Evolutionary conservation across 31 red algal genomes (phyloP).

Genomic region (Odonthalia washingtoniensis): DNA sequence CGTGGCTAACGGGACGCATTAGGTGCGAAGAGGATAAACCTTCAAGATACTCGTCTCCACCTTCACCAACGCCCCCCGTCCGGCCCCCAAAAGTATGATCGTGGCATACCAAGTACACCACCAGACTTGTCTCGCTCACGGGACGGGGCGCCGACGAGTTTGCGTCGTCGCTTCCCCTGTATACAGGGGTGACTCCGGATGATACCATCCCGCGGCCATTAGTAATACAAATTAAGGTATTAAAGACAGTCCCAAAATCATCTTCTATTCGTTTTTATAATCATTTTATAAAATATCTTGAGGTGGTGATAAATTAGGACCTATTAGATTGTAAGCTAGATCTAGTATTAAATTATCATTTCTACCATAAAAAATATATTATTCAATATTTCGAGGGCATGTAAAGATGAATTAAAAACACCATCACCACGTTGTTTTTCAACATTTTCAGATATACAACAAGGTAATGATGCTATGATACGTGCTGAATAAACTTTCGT

Average conservation of each 20-base stretch:
- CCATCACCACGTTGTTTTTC: conserved; percentile 89
- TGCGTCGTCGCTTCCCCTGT: no score
- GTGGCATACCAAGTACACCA: no score
- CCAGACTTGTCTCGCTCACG: no score
- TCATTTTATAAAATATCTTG: conserved; percentile 79
- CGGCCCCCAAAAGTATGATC: no score
- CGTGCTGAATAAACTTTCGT: conserved; percentile 73
- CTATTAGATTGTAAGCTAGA: conserved; percentile 96
- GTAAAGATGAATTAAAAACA: conserved; percentile 85
- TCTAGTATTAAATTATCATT: conserved; percentile 65
- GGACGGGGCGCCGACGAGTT: no score
- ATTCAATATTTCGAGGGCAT: conserved; percentile 82
- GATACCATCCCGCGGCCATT: no score
- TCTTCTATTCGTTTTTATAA: conserved; percentile 71
- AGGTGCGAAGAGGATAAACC: no score
- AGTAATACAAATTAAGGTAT: conserved; percentile 82
- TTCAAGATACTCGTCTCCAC: no score
- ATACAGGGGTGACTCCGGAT: no score
- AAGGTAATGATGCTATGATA: conserved; percentile 93
- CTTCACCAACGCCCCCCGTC: no score
- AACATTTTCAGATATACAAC: conserved; percentile 86
- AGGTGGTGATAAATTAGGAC: conserved; percentile 72
- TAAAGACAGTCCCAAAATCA: conserved; percentile 88
- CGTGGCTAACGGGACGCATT: no score
- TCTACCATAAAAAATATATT: conserved; percentile 78